These are phyloP conservation scores for Penicillium occitanis DNA, from an alignment of 2,329 filamentous ascomycete species.

Conservation along the genomic window DNA sequence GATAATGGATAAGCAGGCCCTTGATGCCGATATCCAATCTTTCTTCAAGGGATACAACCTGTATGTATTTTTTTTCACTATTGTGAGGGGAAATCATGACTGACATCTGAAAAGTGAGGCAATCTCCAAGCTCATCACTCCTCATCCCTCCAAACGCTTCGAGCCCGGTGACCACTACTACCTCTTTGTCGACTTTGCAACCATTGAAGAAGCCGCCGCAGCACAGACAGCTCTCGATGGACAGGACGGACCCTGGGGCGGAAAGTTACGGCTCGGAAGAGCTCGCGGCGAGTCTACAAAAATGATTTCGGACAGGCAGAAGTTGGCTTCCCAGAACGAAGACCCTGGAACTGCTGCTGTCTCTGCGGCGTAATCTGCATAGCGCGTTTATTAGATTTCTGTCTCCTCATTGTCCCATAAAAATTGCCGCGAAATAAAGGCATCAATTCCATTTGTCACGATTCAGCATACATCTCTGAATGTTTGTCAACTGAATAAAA, in stretches of 20 bases:
- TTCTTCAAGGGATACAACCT: slow-evolving; percentile 49
- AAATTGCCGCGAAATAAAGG: neutral
- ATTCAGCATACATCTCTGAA: neutral
- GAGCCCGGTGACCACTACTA: slow-evolving; percentile 60
- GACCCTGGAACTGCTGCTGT: slow-evolving; percentile 17
- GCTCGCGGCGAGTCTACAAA: slow-evolving; percentile 39
- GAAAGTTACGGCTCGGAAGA: slow-evolving; percentile 40
- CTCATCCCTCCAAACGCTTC: slow-evolving; percentile 55
- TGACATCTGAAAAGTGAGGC: slow-evolving; percentile 36
- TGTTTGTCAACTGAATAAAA: neutral
- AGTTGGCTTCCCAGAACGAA: slow-evolving; percentile 22
- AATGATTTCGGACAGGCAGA: slow-evolving; percentile 26
- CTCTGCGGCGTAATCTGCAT: slow-evolving; percentile 19
- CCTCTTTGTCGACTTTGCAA: slow-evolving; percentile 65
- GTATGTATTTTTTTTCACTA: slow-evolving; percentile 26
- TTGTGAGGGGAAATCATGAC: too few species aligned
- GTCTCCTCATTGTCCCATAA: neutral
- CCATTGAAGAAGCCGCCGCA: slow-evolving; percentile 53
- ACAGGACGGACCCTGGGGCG: slow-evolving; percentile 42
- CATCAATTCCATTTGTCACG: neutral
- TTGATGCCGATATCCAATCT: slow-evolving; percentile 44
- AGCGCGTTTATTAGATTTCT: neutral
- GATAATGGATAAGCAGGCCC: slow-evolving; percentile 43
- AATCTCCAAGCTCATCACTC: slow-evolving; percentile 58
- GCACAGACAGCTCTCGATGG: slow-evolving; percentile 51